Percentiles rank a stretch among this genome's conserved stretches.
Conservation (phyloP, 306 rosid species). For the Sophora flavescens region DNA sequence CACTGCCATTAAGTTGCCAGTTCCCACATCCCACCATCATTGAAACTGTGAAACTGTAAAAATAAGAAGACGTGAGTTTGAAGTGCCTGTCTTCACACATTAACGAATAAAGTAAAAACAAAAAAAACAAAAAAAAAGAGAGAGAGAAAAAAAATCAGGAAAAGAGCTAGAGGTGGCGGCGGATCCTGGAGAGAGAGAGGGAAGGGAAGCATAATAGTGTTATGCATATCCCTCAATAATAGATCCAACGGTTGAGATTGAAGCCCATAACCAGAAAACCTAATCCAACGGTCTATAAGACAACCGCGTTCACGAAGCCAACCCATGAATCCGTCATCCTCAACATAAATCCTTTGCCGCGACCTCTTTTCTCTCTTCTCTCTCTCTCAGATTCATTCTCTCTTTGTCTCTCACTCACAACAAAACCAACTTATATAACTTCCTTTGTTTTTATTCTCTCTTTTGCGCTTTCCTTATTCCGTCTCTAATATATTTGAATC, state of each 20-base stretch:
- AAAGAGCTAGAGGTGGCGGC: slow-evolving; percentile 73
- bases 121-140: background rate
- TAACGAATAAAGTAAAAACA: background rate
- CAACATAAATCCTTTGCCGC: slow-evolving; percentile 59
- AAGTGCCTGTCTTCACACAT: background rate
- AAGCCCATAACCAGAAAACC: background rate
- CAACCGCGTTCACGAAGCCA: slow-evolving; percentile 35
- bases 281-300: slow-evolving; percentile 56
- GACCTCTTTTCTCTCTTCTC: slow-evolving; percentile 29
- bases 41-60: slow-evolving; percentile 8
- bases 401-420: slow-evolving; percentile 24
- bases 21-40: background rate
- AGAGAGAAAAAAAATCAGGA: background rate
- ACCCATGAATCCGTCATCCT: slow-evolving; percentile 61
- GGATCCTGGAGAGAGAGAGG: slow-evolving; percentile 55
- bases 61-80: background rate
- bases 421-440: background rate
- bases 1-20: slow-evolving; percentile 24
- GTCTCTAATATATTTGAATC: slow-evolving; percentile 46
- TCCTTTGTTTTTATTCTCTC: background rate
- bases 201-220: background rate
- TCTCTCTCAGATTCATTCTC: slow-evolving; percentile 37
- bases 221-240: slow-evolving; percentile 50
- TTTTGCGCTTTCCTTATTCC: background rate
- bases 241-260: slow-evolving; percentile 54